phyloP scores from a whole-genome alignment of 208 protist genomes.

The Acanthamoeba royreba region DNA sequence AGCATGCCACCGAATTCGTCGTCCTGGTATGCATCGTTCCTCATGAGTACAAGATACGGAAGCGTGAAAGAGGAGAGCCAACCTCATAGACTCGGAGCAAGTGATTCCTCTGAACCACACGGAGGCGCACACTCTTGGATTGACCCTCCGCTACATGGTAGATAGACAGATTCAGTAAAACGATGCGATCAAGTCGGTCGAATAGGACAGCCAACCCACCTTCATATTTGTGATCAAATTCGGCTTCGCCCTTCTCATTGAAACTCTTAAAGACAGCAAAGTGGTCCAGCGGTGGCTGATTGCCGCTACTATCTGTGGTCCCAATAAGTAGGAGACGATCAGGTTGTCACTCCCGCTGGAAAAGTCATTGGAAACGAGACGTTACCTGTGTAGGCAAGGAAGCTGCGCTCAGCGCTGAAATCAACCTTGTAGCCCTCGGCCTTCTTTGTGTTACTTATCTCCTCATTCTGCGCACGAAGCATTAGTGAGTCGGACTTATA shows the following conservation, averaged over 20 bases:
- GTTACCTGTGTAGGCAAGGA: slow-evolving; percentile 29
- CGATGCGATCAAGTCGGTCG: neutral
- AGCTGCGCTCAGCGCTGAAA: slow-evolving; percentile 25
- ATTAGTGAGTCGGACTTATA: too few species aligned
- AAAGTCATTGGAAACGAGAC: too few species aligned
- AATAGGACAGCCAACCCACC: neutral
- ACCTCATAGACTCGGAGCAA: neutral
- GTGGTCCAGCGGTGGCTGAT: neutral
- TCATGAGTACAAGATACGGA: neutral
- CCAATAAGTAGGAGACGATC: too few species aligned
- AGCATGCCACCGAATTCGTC: neutral
- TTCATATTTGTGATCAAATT: neutral
- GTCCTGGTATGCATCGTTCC: too few species aligned
- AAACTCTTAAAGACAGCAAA: slow-evolving; percentile 45
- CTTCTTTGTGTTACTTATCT: neutral
- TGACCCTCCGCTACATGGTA: neutral
- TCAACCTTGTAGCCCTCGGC: slow-evolving; percentile 54
- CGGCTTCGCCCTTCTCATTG: slow-evolving; percentile 29
- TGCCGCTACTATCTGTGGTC: neutral
- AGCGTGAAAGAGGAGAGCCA: neutral
- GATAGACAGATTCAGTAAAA: neutral
- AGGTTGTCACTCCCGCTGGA: too few species aligned
- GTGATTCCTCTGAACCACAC: neutral
- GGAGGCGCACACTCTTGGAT: neutral
- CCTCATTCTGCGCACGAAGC: neutral